Base-by-base conservation (phyloP, 495 filamentous ascomycete genomes). In the Xylaria longipes region DNA sequence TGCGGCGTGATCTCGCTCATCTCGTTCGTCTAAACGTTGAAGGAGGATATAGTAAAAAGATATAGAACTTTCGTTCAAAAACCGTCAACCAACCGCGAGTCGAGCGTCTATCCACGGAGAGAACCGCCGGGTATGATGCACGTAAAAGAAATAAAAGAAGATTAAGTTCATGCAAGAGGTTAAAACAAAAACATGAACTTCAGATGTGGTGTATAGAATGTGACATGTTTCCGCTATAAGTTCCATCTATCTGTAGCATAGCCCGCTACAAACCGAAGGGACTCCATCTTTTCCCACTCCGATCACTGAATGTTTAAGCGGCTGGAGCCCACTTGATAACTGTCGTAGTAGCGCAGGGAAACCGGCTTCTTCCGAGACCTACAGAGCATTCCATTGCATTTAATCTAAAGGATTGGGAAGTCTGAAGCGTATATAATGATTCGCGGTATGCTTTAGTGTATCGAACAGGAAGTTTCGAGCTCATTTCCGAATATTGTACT, bases 1-100 rank as follows among this genome's bases (percentile, higher is more conserved):
- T 70, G 33, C 54, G 56, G 37, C 62, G 76, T 39, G 63, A 57
- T 7, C 12, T 33, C 29, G 15, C 37, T 22, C 75, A 77, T 75
- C 31, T 50, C 22, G 56, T 39, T 37, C 33, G 25, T 54, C 22
- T 22, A 33, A 31, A 0, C 29, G n/a, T 12, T 3, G 22, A 41
- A 56, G 12, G 29, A 35, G n/a, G 15, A 17, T 63, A 43, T 15
- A 15, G 22, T 14, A 22, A 48, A 5, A 48, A 48, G 15, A 37
- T 22, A 48, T n/a, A 22, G 25, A 4, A 58, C 50, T 58, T 27
- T 20, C 31, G 37, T 22, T 37, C 56, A n/a, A 25, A 9, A 8
- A 1, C 25, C 5, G 20, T 15, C 12, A 31, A 56, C 1, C 6
- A 25, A 50, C 20, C 1, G 46, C n/a, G 7, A 50, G 46, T 56